Base-by-base conservation (phyloP, 2,329 filamentous ascomycete genomes). In the Fonsecaea monophora region DNA sequence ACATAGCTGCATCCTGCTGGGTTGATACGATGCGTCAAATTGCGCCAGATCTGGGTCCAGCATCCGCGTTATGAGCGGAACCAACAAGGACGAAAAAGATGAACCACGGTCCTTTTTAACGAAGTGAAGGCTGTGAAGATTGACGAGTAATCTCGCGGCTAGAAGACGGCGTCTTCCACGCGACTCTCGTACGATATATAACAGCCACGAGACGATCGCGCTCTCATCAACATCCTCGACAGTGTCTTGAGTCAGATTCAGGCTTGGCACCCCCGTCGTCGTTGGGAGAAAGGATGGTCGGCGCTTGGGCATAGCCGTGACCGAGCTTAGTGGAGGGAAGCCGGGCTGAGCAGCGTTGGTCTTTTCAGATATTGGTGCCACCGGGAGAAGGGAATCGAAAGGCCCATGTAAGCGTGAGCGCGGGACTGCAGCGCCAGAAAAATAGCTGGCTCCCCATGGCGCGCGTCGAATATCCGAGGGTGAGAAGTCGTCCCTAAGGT, bases 161-260 rank as follows among this genome's bases (percentile, higher is more conserved):
- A 89, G 87, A 57, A 93, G 78, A 21, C 89, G 84, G 64, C 88
- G 85, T 68, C 86, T 80, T 34, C 86, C 86, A 55, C 79, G 77
- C 30, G 85, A 82, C 13, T 85, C 83, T 70, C 90, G 84, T 54
- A 87, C 82, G 53, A 90, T 77, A 58, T 86, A 82, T 53, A 94
- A 85, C 18, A 95, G 83, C 88, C 90, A 94, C 1, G 90, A 87
- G 45, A 94, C 83, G 21, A 94, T 79, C 2, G 89, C 86, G 66
- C 86, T 91, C 76, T 94, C 92, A 2, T 86, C 80, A 9, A 90
- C 87, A 58, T 90, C 87, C 0, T 76, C 68, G 5, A 82, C 77
- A 3, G 76, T 73, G 4, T 82, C 79, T n/a, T 78, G 77, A 34
- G 75, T 71, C 38, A 75, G 72, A 30, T 75, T 74, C 59, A 77